These are phyloP conservation scores for Pseudozyma sp. DNA, from an alignment of 1,284 basidiomycete genomes.

Conservation along the genomic window DNA sequence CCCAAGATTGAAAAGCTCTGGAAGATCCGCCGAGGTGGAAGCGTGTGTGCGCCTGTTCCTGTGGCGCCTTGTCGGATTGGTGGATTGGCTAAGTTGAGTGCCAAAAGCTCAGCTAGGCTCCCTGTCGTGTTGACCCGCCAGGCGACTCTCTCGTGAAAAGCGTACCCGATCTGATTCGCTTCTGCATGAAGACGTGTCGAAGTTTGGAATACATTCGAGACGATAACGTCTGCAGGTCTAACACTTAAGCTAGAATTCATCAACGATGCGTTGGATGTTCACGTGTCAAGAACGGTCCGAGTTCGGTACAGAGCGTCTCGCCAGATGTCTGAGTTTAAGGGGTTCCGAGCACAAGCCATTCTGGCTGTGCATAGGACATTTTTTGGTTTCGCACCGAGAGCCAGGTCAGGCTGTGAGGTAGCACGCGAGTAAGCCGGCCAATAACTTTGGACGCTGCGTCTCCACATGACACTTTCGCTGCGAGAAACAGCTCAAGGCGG, in stretches of 20 bases:
- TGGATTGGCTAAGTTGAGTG: not conserved
- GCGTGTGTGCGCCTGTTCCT: too few species aligned
- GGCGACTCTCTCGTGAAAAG: conserved; percentile 8
- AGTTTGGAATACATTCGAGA: not conserved
- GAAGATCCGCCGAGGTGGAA: too few species aligned
- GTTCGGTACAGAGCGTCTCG: too few species aligned
- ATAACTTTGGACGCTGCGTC: not conserved
- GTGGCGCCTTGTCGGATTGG: not conserved
- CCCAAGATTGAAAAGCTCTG: not conserved
- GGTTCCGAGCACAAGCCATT: too few species aligned
- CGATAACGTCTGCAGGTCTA: not conserved
- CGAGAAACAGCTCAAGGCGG: not conserved
- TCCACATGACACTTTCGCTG: not conserved
- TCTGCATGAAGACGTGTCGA: not conserved
- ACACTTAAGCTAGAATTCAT: not conserved
- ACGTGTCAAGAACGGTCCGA: too few species aligned
- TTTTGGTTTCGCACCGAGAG: conserved; percentile 1
- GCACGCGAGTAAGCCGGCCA: conserved; percentile 10
- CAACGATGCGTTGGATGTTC: too few species aligned
- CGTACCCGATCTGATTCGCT: conserved; percentile 3
- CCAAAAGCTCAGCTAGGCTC: not conserved
- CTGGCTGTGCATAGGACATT: not conserved
- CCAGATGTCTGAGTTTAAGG: too few species aligned
- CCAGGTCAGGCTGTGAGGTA: conserved; percentile 4
- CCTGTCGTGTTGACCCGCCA: conserved; percentile 1